Evolutionary conservation across 768 basidiomycete species (phyloP), one percentile per base, ranked within the genome.

Genomic region (Boletus vinaceobasis): DNA sequence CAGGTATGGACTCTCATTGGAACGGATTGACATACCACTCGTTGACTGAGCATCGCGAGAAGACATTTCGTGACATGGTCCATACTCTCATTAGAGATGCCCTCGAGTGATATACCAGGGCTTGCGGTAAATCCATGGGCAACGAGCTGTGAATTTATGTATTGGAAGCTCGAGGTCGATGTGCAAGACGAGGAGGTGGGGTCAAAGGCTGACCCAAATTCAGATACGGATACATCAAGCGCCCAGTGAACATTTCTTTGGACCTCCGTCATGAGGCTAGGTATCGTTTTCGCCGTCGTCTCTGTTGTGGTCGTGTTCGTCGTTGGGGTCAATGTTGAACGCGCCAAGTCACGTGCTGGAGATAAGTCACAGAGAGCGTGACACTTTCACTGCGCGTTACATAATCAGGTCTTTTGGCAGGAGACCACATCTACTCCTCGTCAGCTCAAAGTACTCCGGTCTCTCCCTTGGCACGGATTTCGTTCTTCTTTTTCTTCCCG

Each of bases 131-230:
- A 93, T 8, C 92, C 92, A 73, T 93, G 91, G 3, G 91, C 86
- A 45, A 90, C 71, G 7, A 94, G 80, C 60, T 94, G 92, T 19
- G 86, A 75, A 65, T 92, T 93, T 65, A 93, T 78, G 65, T 88
- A 92, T 53, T 90, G 85, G 26, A 90, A 68, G 54, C 80, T 87
- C 4, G 87, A 87, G 1, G 75, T 72, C 7, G 82, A 81, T 29
- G 76, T 68, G 43, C 77, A 72, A 1, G 77, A 77, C 5, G 77
- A 70, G 6, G 81, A 79, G 21, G 75, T 68, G 23, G 77, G 72
- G 50, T 75, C 74, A 42, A 73, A 73, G 8, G 79, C 73, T 19
- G 81, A 82, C 33, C 70, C 72, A 48, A 79, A 67, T 31, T 69
- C 70, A 8, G 68, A 71, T 6, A 77, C 50, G 0, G 81, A 82